Base-by-base conservation (phyloP, 2,329 filamentous ascomycete genomes). In the Helicocarpus griseus region DNA sequence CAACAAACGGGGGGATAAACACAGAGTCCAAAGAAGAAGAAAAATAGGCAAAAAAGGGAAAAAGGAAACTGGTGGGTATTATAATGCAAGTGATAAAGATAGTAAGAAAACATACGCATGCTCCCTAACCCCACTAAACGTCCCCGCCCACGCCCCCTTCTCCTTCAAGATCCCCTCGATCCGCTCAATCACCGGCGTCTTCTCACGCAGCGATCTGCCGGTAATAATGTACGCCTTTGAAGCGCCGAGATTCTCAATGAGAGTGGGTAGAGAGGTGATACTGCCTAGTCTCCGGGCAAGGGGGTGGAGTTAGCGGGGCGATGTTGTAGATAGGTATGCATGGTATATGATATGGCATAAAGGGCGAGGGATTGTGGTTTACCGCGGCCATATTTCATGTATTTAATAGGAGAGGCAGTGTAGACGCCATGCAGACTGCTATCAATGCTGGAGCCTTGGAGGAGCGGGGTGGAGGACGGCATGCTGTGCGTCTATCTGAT, bases 301-400 rank as follows among this genome's bases (percentile, higher is more conserved):
- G 31, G 43, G 21, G 24, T 29, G 24, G 43, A 22, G 7, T 29
- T 24, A 35, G 17, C 22, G 26, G 9, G 44, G 21, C 31, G 19
- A 26, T 21, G 9, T 2, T 22, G 14, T 33, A 21, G n/a, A 35
- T 31, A 35, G 3, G 19, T 11, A 7, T 13, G 17, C n/a, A 5
- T 5, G 22, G 14, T 31, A 7, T 11, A 28, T n/a, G 5, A 28
- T 28, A 5, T 5, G 22, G 14, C 31, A 7, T 11, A 28, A 28
- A 6, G 14, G n/a, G 21, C 21, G 21, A 17, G 2, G 26, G 13
- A 9, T 31, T 39, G n/a, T 5, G 6, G 6, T 40, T 29, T 46
- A 51, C 54, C 54, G 44, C 53, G 50, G n/a, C 54, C 54, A 31
- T 56, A 56, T 7, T 52, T 22, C 54, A 56, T 56, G 38, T 48